Evolutionary conservation across 768 basidiomycete species (phyloP), one percentile per base, ranked within the genome.

Genomic region (Mycena albidolilacea): DNA sequence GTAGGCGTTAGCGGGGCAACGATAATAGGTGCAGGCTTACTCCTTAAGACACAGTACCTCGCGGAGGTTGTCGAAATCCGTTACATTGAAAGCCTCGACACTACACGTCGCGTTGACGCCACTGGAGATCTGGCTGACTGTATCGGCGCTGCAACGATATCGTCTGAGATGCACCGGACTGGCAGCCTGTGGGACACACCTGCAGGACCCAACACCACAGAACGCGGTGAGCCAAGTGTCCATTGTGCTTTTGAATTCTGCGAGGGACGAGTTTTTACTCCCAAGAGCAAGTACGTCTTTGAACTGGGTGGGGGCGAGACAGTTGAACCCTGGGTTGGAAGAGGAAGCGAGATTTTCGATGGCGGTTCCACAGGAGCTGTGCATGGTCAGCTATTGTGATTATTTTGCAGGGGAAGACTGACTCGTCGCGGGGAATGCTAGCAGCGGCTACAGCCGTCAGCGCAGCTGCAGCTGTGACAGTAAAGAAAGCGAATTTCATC

Each of bases 391-490:
- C 3, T 19, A 43, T 61, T 23, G n/a, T 44, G 60, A 44, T 44
- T 39, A 6, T 23, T 17, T 21, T 2, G 35, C 15, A 17, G 17
- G 12, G 61, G 35, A 14, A 44, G 44, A 62, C 61, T 62, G 43
- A 62, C 61, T 46, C 38, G 43, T 46, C 23, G 15, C 61, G 61
- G 61, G 38, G 61, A 46, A 62, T 62, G 61, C 43, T 35, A 30
- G 44, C 61, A 35, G 61, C 61, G 43, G 23, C 12, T 21, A 62
- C 44, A 62, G 44, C 43, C 61, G 61, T 62, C 61, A 62, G 44
- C 61, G 61, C 61, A 62, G 61, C 61, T 62, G 61, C 61, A 46
- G 43, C 61, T 62, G 21, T 44, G 14, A 62, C 23, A 62, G n/a
- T 38, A 17, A 46, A 62, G 43, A 44, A 62, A 62, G n/a, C 38